phyloP scores from a whole-genome alignment of 768 basidiomycete species.

The Mrakia hoshinonis region DNA sequence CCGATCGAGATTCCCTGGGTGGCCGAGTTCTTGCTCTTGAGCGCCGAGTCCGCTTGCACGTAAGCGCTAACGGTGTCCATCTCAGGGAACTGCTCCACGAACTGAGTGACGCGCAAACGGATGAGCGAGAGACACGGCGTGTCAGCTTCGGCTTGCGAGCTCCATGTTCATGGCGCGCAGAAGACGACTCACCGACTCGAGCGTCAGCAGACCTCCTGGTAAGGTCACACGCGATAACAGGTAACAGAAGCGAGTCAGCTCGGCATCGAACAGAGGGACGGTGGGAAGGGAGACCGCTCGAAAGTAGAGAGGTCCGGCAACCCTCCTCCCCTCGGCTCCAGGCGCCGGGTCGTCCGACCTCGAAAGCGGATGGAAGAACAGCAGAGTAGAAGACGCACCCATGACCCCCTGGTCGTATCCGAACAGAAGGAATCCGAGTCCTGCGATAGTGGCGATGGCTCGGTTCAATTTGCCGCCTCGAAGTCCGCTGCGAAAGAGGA shows the following conservation, averaged over 20 bases:
- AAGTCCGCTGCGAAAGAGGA: conserved; percentile 5
- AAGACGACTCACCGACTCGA: conserved; percentile 32
- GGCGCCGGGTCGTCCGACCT: too few species aligned
- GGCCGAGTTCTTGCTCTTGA: not conserved
- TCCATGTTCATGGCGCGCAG: not conserved
- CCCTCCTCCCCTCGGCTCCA: too few species aligned
- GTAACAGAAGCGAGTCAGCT: too few species aligned
- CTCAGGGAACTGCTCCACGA: conserved; percentile 54
- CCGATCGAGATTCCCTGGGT: not conserved
- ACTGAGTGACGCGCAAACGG: conserved; percentile 41
- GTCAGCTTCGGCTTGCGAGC: not conserved
- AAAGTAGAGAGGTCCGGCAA: too few species aligned
- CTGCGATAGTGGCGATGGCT: conserved; percentile 7
- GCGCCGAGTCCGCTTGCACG: not conserved
- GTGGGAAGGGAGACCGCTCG: too few species aligned
- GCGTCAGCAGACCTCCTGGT: conserved; percentile 50
- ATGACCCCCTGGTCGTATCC: conserved; percentile 68
- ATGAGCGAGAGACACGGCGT: not conserved
- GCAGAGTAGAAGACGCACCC: too few species aligned
- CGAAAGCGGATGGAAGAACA: too few species aligned
- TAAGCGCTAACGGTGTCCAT: conserved; percentile 31
- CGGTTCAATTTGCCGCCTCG: not conserved
- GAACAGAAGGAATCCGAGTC: conserved; percentile 33
- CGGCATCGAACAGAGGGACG: too few species aligned
- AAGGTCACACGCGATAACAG: too few species aligned